Percentiles rank a stretch among this genome's conserved stretches.
Conservation (phyloP, 1,139 yeast genomes). For the Lodderomyces jiufengensis region DNA sequence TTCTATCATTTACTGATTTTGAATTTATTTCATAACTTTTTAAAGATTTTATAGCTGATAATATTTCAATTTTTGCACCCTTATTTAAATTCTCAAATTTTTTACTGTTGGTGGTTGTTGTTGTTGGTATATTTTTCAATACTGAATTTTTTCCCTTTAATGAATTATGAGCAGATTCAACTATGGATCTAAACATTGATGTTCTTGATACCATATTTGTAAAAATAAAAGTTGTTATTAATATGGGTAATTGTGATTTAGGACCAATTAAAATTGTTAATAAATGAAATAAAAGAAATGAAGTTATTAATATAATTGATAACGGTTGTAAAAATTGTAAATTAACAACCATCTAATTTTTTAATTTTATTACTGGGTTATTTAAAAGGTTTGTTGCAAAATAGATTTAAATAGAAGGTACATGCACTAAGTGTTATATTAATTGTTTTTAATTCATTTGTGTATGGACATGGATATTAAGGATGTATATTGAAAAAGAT, state of each 20-base stretch:
- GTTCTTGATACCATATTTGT: slow-evolving; percentile 34
- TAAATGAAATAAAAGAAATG: slow-evolving; percentile 8
- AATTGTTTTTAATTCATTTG: no score
- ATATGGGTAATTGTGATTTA: slow-evolving; percentile 26
- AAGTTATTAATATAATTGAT: slow-evolving; percentile 5
- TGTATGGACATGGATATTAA: no score
- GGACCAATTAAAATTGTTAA: slow-evolving; percentile 8
- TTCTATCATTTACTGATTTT: slow-evolving; percentile 41
- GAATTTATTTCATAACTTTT: slow-evolving; percentile 41
- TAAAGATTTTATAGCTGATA: slow-evolving; percentile 52
- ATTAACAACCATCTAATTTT: no score
- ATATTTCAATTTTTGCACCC: slow-evolving; percentile 29
- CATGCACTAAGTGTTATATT: no score
- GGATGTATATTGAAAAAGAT: no score
- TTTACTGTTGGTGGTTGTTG: slow-evolving; percentile 9
- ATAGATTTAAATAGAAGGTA: no score
- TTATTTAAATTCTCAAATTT: slow-evolving; percentile 17
- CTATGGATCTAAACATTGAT: slow-evolving; percentile 14
- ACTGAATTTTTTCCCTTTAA: no score
- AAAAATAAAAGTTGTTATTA: slow-evolving; percentile 28
- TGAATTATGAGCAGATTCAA: slow-evolving; percentile 3
- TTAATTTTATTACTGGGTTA: no score
- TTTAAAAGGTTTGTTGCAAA: no score
- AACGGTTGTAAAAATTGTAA: no score
- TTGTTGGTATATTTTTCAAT: slow-evolving; percentile 1